Percentiles rank a stretch among this genome's conserved stretches.
These are phyloP conservation scores for Trametes villosa DNA, from an alignment of 768 basidiomycete genomes.

Conservation along the genomic window DNA sequence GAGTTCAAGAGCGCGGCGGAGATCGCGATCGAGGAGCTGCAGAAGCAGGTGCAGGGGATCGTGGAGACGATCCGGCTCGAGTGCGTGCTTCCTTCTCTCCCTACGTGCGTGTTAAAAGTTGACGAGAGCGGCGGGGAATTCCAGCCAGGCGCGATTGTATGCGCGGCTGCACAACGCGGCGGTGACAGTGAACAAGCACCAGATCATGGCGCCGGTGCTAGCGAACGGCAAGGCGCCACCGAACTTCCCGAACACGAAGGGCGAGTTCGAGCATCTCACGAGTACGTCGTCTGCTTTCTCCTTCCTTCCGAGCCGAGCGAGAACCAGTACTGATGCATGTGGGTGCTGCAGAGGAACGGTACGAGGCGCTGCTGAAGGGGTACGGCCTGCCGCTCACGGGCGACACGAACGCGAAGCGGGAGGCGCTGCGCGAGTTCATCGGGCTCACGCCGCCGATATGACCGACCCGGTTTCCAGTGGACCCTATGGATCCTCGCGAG, in stretches of 20 bases:
- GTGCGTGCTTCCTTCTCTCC: conserved; percentile 28
- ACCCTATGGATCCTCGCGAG: background rate
- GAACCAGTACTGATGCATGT: background rate
- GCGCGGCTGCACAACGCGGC: conserved; percentile 42
- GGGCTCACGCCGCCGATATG: conserved; percentile 36
- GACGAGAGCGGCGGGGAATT: background rate
- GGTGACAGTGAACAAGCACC: conserved; percentile 37
- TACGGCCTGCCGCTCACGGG: conserved; percentile 42
- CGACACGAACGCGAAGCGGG: conserved; percentile 45
- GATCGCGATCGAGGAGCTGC: conserved; percentile 38
- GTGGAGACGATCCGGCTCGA: conserved; percentile 40
- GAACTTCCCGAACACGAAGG: conserved; percentile 43
- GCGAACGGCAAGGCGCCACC: conserved; percentile 41
- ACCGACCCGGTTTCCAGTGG: background rate
- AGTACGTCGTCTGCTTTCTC: conserved; percentile 34
- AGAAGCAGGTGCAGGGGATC: conserved; percentile 40
- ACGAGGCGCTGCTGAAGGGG: conserved; percentile 41
- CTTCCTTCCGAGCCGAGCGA: no score
- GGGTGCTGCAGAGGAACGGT: conserved; percentile 42
- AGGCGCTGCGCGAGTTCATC: conserved; percentile 42
- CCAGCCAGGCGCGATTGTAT: conserved; percentile 44
- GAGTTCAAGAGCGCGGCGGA: conserved; percentile 31
- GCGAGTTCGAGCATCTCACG: conserved; percentile 52
- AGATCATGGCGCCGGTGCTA: conserved; percentile 36
- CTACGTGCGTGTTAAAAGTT: background rate